phyloP scores from a whole-genome alignment of 768 basidiomycete genomes.

The Astraeus odoratus region DNA sequence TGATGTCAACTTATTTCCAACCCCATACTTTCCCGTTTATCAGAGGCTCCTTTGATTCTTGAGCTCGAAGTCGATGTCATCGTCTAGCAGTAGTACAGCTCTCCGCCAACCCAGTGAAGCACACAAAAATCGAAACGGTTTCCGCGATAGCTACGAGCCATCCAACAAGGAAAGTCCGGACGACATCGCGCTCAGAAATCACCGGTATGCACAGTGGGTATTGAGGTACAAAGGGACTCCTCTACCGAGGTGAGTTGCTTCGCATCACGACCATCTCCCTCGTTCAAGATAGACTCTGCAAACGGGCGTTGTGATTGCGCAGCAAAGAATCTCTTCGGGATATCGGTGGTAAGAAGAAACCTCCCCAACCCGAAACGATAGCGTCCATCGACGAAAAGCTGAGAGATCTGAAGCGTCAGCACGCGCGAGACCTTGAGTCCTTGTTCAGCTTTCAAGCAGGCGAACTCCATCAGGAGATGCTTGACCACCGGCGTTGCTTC shows the following conservation, averaged over 20 bases:
- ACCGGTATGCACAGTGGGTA: slow-evolving; percentile 33
- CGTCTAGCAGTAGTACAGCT: neutral
- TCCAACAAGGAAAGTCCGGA: slow-evolving; percentile 15
- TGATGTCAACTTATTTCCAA: too few species aligned
- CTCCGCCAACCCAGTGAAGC: slow-evolving; percentile 10
- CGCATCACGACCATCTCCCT: neutral
- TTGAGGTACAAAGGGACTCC: slow-evolving; percentile 33
- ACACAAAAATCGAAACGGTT: slow-evolving; percentile 14
- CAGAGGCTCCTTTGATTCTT: too few species aligned
- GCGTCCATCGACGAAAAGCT: slow-evolving; percentile 24
- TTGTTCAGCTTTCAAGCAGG: slow-evolving; percentile 24
- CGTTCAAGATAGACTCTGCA: neutral
- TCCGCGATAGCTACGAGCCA: slow-evolving; percentile 13
- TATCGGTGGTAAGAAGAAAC: slow-evolving; percentile 12
- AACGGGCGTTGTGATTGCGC: neutral
- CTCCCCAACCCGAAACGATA: slow-evolving; percentile 17
- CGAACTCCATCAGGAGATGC: slow-evolving; percentile 28
- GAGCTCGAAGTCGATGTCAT: neutral
- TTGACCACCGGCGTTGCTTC: slow-evolving; percentile 19
- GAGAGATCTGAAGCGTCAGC: slow-evolving; percentile 21
- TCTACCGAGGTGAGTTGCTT: slow-evolving; percentile 33
- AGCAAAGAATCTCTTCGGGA: slow-evolving; percentile 18
- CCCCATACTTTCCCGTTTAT: too few species aligned
- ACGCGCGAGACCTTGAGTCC: slow-evolving; percentile 24
- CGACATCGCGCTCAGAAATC: slow-evolving; percentile 23